A percentile compares a stretch with the other conserved stretches of the same genome.
Conservation (phyloP, 805 yeast genomes). For the Ogataea pilisensis region DNA sequence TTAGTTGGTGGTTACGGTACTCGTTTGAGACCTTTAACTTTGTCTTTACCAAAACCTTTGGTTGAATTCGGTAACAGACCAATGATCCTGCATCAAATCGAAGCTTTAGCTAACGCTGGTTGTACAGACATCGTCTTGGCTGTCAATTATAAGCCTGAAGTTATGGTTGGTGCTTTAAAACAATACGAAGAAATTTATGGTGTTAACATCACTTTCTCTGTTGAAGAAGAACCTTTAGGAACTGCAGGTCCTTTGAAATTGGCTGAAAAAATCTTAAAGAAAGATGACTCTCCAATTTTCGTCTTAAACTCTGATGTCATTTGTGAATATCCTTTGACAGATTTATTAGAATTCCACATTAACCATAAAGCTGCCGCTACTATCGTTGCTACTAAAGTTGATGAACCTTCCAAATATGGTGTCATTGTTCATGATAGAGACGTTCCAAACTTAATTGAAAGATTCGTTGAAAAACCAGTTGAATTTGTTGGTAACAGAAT, state of each 20-base stretch:
- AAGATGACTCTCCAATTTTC: constrained; percentile 95
- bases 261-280: constrained; percentile 89
- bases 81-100: constrained; percentile 98
- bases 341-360: constrained; percentile 87
- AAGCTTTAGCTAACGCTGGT: constrained; percentile 96
- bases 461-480: constrained; percentile 99
- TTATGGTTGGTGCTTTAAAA: constrained; percentile 92
- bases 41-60: constrained; percentile 92
- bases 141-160: constrained; percentile 99
- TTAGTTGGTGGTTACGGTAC: constrained; percentile 99
- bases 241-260: constrained; percentile 99
- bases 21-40: constrained; percentile 97
- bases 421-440: constrained; percentile 97
- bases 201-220: constrained; percentile 92
- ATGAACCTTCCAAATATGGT: constrained; percentile 99
- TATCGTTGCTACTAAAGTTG: constrained; percentile 98
- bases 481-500: constrained; percentile 99
- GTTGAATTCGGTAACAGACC: constrained; percentile 99
- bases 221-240: constrained; percentile 98
- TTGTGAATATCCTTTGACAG: constrained; percentile 96
- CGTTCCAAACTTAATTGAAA: constrained; percentile 91
- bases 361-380: constrained; percentile 98
- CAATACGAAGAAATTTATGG: constrained; percentile 94
- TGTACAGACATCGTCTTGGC: constrained; percentile 98
- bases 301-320: constrained; percentile 98